These are phyloP conservation scores for Dryas alaskensis DNA, from an alignment of 306 rosid species.

Conservation along the genomic window DNA sequence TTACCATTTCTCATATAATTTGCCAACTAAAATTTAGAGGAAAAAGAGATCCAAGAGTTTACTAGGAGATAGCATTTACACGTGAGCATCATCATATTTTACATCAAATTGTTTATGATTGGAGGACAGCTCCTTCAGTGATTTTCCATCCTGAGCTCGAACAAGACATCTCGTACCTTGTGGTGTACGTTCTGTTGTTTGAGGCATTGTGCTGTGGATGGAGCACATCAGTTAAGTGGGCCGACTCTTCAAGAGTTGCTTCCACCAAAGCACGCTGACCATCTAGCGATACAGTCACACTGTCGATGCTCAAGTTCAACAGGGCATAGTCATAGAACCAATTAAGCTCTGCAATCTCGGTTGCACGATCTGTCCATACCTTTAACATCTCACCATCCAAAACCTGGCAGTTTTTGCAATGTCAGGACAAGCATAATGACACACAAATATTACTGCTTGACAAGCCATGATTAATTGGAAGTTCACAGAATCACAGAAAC, in stretches of 20 bases:
- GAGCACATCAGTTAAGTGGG: slow-evolving; percentile 59
- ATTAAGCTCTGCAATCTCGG: slow-evolving; percentile 77
- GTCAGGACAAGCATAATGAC: slow-evolving; percentile 20
- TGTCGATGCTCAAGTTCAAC: slow-evolving; percentile 69
- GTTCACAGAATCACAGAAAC: not conserved
- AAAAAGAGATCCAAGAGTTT: too few species aligned
- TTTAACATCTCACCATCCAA: slow-evolving; percentile 96
- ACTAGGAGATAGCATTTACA: slow-evolving; percentile 28
- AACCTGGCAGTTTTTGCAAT: slow-evolving; percentile 44
- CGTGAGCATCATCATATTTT: slow-evolving; percentile 5
- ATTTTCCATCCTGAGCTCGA: slow-evolving; percentile 82
- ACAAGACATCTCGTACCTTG: slow-evolving; percentile 76
- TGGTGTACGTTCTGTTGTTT: slow-evolving; percentile 74
- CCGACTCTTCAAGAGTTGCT: slow-evolving; percentile 76
- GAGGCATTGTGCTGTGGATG: slow-evolving; percentile 71
- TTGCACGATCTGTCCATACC: slow-evolving; percentile 89
- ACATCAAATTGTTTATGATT: slow-evolving; percentile 41
- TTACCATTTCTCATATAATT: too few species aligned
- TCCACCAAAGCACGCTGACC: slow-evolving; percentile 85
- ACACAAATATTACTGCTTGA: not conserved
- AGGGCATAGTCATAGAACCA: slow-evolving; percentile 79
- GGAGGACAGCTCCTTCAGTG: slow-evolving; percentile 86
- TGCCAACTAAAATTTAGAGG: too few species aligned
- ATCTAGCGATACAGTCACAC: slow-evolving; percentile 73
- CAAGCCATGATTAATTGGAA: not conserved